Base-by-base conservation (phyloP, 2,329 filamentous ascomycete species). In the Ophiostoma pallidulum region DNA sequence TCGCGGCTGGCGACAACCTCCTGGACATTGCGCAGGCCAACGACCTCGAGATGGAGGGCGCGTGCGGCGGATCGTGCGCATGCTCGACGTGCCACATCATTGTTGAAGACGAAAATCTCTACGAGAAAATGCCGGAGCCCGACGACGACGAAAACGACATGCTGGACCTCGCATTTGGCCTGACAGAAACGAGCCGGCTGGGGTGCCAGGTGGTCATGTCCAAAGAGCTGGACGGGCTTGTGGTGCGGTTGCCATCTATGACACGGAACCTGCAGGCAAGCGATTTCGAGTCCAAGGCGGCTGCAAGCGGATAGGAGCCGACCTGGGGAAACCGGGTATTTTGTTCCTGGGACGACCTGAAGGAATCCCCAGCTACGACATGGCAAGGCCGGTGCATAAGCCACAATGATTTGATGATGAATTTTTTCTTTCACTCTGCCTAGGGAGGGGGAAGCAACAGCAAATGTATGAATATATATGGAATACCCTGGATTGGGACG, bases 31-130 rank as follows among this genome's bases (percentile, higher is more conserved):
- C 91, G 19, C 91, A 96, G 64, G 87, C 85, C 39, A 79, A 97
- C 65, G 91, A 97, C 61, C 72, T 98, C 36, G 92, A 98, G 65
- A 97, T 98, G 91, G 92, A 98, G 72, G 90, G 92, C 52, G 92
- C 92, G 12, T 98, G 92, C 61, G 92, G 92, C 56, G 92, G 89
- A 19, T 92, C 86, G 29, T 95, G 89, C 66, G 89, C 89, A 47
- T 95, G 89, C 69, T 92, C 86, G 49, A 95, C 89, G 6, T 95
- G 89, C 69, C 89, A 95, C 67, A 83, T 94, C 48, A 89, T 95
- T 53, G 85, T 95, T 32, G 66, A 78, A 50, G 80, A 84, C 59
- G 78, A 86, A 38, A 76, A 77, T 4, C 76, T 80, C 65, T 91
- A 84, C 67, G 84, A 91, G 56, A 79, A 77, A 66, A 88, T 90